Conservation (phyloP, 2,329 filamentous ascomycete species). For the Xylaria arbuscula region DNA sequence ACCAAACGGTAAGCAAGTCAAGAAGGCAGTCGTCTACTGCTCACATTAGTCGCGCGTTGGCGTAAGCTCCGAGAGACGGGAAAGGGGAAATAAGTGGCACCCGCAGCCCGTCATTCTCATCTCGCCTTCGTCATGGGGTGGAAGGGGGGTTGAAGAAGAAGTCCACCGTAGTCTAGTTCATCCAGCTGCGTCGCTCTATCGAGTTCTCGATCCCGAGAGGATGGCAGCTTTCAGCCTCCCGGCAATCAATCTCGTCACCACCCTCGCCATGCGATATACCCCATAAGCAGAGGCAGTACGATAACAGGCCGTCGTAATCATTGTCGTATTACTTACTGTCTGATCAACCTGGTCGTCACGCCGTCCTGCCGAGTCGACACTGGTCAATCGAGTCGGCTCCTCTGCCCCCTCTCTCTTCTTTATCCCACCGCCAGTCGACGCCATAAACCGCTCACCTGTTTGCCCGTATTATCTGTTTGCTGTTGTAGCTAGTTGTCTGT, state of each 20-base stretch:
- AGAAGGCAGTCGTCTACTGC: conserved; percentile 1
- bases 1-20: conserved; percentile 2
- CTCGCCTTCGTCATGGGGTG: conserved; percentile 21
- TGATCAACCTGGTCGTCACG: background rate
- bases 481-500: background rate
- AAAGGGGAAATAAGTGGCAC: conserved; percentile 30
- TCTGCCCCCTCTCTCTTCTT: background rate
- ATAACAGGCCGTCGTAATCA: conserved; percentile 4
- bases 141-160: conserved; percentile 11
- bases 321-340: conserved; percentile 2
- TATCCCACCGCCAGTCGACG: background rate
- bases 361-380: background rate
- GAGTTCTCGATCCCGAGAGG: conserved; percentile 9
- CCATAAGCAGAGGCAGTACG: background rate
- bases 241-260: conserved; percentile 11
- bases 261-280: background rate
- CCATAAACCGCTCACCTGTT: background rate
- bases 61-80: conserved; percentile 1
- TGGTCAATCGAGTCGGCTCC: background rate
- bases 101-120: conserved; percentile 3
- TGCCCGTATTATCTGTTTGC: conserved; percentile 8
- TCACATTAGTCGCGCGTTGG: conserved; percentile 22
- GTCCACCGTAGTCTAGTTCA: conserved; percentile 6
- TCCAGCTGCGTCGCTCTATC: conserved; percentile 27
- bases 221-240: conserved; percentile 23